These are phyloP conservation scores for Austropuccinia psidii DNA, from an alignment of 1,284 basidiomycete species.

Conservation along the genomic window DNA sequence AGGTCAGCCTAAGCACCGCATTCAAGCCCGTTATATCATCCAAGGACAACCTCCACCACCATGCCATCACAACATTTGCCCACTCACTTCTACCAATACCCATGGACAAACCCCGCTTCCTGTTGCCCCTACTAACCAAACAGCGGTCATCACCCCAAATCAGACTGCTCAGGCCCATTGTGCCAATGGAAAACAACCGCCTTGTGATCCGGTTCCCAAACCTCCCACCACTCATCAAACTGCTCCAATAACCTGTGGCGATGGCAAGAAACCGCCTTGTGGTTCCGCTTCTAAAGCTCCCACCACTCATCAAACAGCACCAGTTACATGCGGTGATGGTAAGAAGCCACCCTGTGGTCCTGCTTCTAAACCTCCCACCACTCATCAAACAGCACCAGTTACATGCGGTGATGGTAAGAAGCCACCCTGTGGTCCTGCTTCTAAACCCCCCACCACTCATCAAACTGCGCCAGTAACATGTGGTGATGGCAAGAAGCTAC, in stretches of 20 bases:
- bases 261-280: background rate
- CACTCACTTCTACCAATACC: background rate
- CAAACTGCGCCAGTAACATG: constrained; percentile 15
- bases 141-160: background rate
- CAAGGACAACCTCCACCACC: constrained; percentile 26
- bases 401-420: constrained; percentile 9
- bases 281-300: background rate
- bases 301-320: background rate
- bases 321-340: background rate
- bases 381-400: background rate
- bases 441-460: background rate
- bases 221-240: constrained; percentile 1
- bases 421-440: background rate
- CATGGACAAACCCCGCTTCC: background rate
- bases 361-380: background rate
- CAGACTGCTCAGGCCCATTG: background rate
- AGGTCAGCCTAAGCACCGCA: too few relatives aligned
- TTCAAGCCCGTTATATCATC: constrained; percentile 3
- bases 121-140: background rate
- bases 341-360: background rate
- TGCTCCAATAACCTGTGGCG: background rate
- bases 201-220: background rate
- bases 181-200: background rate
- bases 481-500: background rate
- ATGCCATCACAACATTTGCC: constrained; percentile 21